A percentile compares a stretch with the other conserved stretches of the same genome.
phyloP scores from a whole-genome alignment of 345 rosid genomes.

The Populus pruinosa region DNA sequence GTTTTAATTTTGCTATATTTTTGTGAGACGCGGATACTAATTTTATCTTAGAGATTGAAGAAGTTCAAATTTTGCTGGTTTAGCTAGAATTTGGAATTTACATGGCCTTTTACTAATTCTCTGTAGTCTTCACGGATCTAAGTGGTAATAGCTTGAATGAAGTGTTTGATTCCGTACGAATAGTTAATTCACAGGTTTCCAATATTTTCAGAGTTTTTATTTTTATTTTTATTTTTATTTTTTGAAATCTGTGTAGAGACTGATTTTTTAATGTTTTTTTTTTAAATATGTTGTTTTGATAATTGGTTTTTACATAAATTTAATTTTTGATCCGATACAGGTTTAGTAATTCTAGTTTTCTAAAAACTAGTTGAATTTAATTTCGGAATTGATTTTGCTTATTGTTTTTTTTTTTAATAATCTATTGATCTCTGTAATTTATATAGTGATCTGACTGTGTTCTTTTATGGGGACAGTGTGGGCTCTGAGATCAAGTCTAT shows the following conservation, averaged over 20 bases:
- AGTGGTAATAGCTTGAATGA: not conserved
- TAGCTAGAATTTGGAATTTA: not conserved
- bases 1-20: not conserved
- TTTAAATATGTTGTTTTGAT: not conserved
- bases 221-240: not conserved
- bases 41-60: not conserved
- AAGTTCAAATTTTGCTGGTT: not conserved
- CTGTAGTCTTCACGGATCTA: not conserved
- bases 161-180: not conserved
- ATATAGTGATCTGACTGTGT: not conserved
- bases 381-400: not conserved
- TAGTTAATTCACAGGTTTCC: not conserved
- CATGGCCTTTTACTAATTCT: too few species aligned
- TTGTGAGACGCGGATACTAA: not conserved
- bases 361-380: not conserved
- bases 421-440: not conserved
- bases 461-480: conserved; percentile 44
- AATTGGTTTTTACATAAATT: too few species aligned
- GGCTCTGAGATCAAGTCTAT: conserved; percentile 63
- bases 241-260: not conserved
- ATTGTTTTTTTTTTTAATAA: not conserved
- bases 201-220: not conserved
- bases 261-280: not conserved
- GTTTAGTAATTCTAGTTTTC: not conserved
- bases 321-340: not conserved